Base-by-base conservation (phyloP, 495 filamentous ascomycete genomes). In the Lophiotrema nucula region DNA sequence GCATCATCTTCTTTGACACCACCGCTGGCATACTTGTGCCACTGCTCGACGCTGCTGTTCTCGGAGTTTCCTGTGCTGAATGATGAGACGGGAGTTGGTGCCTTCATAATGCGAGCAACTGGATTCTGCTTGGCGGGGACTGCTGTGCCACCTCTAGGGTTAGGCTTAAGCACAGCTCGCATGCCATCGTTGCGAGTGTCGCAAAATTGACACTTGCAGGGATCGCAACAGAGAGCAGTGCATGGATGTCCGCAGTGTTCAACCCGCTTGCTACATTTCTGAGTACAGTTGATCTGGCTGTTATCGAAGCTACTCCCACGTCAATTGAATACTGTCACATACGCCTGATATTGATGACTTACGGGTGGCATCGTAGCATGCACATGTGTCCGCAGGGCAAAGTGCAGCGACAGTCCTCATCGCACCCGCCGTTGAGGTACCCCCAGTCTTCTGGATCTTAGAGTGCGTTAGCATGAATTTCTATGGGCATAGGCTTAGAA, bases 381-480 rank as follows among this genome's bases (percentile, higher is more conserved):
- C 81, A 83, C 16, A 19, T 33, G 60, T 83, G 81, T 5, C 74
- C 73, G 64, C 81, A 83, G 0, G 60, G 61, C 12, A 80, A 59
- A 15, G 11, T 57, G 27, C 76, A 74, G 2, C 60, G 53, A 58
- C 87, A 90, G 4, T 45, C 66, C 48, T 61, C 21, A 44, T 77
- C 59, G 65, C 86, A 90, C 0, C 86, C 87, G 13, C 85, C 87
- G 37, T 73, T 73, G n/a, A 75, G 66, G 71, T 75, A 65, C 8
- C 68, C 52, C 67, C 70, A 82, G 42, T 83, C 77, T 27, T 71
- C 70, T n/a, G 79, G 69, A n/a, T 78, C 74, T 58, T 35, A 11
- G 42, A 16, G 5, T 19, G 18, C 26, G 52, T 67, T 38, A 77
- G 65, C 65, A 35, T n/a, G 31, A 8, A 8, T 8, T 70, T 72